Conservation (phyloP, 768 basidiomycete species). For the Leccinum aurantiacum region DNA sequence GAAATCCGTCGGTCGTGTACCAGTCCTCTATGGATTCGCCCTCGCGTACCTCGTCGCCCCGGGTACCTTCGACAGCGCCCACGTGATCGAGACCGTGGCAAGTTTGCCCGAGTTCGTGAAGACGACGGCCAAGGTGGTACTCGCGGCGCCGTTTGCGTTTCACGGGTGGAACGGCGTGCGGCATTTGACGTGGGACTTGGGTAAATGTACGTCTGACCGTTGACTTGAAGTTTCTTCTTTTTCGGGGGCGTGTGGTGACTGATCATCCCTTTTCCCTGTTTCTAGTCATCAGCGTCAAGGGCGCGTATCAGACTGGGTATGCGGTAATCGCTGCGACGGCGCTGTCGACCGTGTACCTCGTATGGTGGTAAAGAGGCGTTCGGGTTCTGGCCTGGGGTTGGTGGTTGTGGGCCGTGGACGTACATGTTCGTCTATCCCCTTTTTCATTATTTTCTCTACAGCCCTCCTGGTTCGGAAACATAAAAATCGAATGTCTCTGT, state of each 20-base stretch:
- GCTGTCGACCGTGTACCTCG: slow-evolving; percentile 68
- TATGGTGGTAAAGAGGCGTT: slow-evolving; percentile 16
- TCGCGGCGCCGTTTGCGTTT: slow-evolving; percentile 88
- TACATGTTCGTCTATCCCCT: background rate
- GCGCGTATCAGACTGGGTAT: slow-evolving; percentile 80
- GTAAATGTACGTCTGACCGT: slow-evolving; percentile 66
- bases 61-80: slow-evolving; percentile 71
- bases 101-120: slow-evolving; percentile 77
- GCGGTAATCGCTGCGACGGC: slow-evolving; percentile 79
- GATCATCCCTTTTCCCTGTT: background rate
- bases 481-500: background rate
- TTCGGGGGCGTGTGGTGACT: background rate
- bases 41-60: slow-evolving; percentile 86
- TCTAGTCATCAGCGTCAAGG: slow-evolving; percentile 77
- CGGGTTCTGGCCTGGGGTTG: slow-evolving; percentile 31
- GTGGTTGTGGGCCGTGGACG: background rate
- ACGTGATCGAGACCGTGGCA: slow-evolving; percentile 71
- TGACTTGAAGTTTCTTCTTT: background rate
- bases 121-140: slow-evolving; percentile 68
- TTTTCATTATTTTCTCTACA: background rate
- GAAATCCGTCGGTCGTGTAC: background rate
- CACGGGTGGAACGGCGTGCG: slow-evolving; percentile 89
- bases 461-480: background rate
- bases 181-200: slow-evolving; percentile 88
- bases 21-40: slow-evolving; percentile 87